Base-by-base conservation (phyloP, 2,329 filamentous ascomycete species). In the Trichoderma hamatum region DNA sequence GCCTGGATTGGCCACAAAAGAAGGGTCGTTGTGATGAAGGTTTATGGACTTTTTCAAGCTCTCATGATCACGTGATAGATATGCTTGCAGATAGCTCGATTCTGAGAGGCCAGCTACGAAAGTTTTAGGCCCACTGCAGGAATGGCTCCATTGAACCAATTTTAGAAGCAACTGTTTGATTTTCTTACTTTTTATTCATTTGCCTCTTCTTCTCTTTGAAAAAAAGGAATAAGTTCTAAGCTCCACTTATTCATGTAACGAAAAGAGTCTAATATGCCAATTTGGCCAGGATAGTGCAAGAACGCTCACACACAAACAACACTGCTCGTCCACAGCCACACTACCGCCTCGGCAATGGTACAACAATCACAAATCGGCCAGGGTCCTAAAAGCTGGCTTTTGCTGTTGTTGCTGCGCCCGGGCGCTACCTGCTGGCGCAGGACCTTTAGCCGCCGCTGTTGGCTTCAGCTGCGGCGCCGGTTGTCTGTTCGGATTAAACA, bases 401-500 rank as follows among this genome's bases (percentile, higher is more conserved):
- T 78, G 78, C 30, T 78, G 78, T 19, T 71, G 72, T 21, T 77
- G 76, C 10, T 74, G 76, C 56, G 68, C 73, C 14, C 73, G 72
- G n/a, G 73, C 73, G 58, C 72, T 72, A 59, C 52, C 69, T 21
- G 70, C 73, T 30, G 73, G n/a, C 6, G 55, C 58, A 21, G 69
- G 34, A 34, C 32, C 55, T 49, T 36, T 58, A 46, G 55, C 58
- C 11, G 56, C 32, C 11, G 56, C 32, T 24, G 64, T 59, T 5
- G 60, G 39, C 26, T 69, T 64, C 56, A 67, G 21, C 28, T 51
- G 26, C 36, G 36, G 75, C 13, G 81, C 78, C 14, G 70, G 60
- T 24, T 60, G 69, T 61, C 79, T 84, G 64, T 85, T 82, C 19
- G 85, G 74, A 71, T 90, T 90, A 79, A 88, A 90, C 19, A 79